phyloP scores from a whole-genome alignment of 1,284 basidiomycete species.

The Farysia itapuensis region DNA sequence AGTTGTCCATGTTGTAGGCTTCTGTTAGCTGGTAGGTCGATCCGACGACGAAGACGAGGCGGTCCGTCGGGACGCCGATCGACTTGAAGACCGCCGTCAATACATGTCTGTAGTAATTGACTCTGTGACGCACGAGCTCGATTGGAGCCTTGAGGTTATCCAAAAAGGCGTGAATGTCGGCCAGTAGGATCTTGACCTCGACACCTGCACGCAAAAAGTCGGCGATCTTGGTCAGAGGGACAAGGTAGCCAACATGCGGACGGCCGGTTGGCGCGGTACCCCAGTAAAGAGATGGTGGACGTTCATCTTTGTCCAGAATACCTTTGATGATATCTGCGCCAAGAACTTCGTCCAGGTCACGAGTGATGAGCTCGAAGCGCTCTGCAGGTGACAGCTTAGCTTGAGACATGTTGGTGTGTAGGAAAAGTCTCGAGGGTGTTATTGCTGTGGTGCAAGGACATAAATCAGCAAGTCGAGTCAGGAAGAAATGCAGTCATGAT shows the following conservation, averaged over 20 bases:
- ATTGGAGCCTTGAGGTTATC: constrained; percentile 96
- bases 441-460: too few relatives aligned
- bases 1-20: constrained; percentile 94
- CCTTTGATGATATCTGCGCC: constrained; percentile 80
- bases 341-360: constrained; percentile 83
- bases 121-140: constrained; percentile 86
- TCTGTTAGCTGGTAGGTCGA: constrained; percentile 86
- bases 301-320: constrained; percentile 70
- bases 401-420: too few relatives aligned
- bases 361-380: constrained; percentile 81
- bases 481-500: too few relatives aligned
- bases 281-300: constrained; percentile 60
- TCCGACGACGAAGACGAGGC: constrained; percentile 74
- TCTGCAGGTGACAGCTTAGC: constrained; percentile 63
- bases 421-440: too few relatives aligned
- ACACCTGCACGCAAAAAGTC: constrained; percentile 93
- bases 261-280: constrained; percentile 91
- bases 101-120: constrained; percentile 84
- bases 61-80: constrained; percentile 85
- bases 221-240: constrained; percentile 90
- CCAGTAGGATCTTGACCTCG: constrained; percentile 85
- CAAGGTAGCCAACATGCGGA: constrained; percentile 94
- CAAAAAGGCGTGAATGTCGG: constrained; percentile 95
- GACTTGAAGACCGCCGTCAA: constrained; percentile 81
- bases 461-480: too few relatives aligned